Base-by-base conservation (phyloP, 352 stramenopile species). In the Globisporangium barbulae region DNA sequence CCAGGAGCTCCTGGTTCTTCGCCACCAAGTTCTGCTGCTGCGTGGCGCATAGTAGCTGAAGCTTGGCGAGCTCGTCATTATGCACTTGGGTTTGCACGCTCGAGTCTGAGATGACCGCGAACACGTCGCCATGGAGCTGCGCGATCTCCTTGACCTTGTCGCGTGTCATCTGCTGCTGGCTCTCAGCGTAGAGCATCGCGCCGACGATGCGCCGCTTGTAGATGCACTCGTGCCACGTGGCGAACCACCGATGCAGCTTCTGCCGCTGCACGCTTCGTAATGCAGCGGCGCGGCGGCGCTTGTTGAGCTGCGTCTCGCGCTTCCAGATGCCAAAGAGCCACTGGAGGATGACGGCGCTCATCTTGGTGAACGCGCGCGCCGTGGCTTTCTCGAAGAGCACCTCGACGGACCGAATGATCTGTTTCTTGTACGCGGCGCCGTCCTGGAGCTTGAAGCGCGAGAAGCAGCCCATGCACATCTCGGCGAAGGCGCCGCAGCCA, bases 381-480 rank as follows among this genome's bases (percentile, higher is more conserved):
- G 79, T 89, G 2, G 82, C 81, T 39, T 83, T 86, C 33, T 65
- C 73, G 42, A 91, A 90, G 19, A 91, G 67, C 33, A 76, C 73
- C 31, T 93, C 81, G 37, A 91, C 81, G 0, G 79, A 81, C 17
- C 74, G 75, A 2, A 75, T 71, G 25, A 90, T 62, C 61, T 88
- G 78, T n/a, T 68, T 71, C 69, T 93, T 93, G 79, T 91, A 90
- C 25, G 62, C 64, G 0, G 75, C 72, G 25, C 75, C 74, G 56
- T 93, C 84, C 33, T 86, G 71, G 37, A 75, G 72, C 56, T 81
- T 82, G 62, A 89, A 88, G 31, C 77, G 68, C 22, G 81, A 83
- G 31, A 93, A 85, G 65, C 84, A 93, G 6, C 68, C 67, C 47
- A 91, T 66, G 65, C 82, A 93, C 60, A 93, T 78, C 59, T 93